phyloP scores from a whole-genome alignment of 176 grass and related monocot species.

The Puccinellia tenuiflora region DNA sequence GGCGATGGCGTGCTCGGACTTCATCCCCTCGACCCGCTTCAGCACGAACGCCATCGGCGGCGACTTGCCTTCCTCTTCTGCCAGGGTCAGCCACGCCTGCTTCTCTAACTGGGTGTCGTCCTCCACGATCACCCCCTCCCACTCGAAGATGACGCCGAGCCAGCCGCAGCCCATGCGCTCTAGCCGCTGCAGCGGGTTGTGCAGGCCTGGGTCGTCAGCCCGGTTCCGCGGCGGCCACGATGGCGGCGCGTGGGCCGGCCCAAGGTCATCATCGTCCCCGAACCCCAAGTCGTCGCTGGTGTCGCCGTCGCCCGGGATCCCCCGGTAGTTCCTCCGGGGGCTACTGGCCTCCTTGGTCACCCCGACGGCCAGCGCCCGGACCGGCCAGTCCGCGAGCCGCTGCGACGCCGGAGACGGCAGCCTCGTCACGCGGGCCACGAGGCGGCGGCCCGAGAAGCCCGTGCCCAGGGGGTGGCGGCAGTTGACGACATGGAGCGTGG shows the following conservation, averaged over 20 bases:
- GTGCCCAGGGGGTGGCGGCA: constrained; percentile 41
- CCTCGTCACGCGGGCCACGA: constrained; percentile 19
- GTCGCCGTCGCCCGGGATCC: constrained; percentile 46
- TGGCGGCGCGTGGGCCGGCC: neutral
- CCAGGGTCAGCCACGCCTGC: constrained; percentile 64
- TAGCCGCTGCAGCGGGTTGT: constrained; percentile 70
- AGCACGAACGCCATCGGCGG: constrained; percentile 57
- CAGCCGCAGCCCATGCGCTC: constrained; percentile 94
- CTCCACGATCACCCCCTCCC: constrained; percentile 87
- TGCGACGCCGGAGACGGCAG: neutral
- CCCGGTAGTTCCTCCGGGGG: constrained; percentile 37
- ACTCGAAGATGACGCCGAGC: constrained; percentile 88
- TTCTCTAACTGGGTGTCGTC: constrained; percentile 61
- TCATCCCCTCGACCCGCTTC: constrained; percentile 78
- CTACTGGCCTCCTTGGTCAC: constrained; percentile 52
- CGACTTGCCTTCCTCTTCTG: constrained; percentile 71
- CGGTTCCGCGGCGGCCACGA: constrained; percentile 69
- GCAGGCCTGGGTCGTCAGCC: constrained; percentile 66
- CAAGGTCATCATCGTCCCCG: neutral
- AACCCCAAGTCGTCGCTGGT: constrained; percentile 19
- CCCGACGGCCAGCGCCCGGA: constrained; percentile 52
- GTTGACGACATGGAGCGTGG: constrained; percentile 34
- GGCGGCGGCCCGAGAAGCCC: constrained; percentile 38
- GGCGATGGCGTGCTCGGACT: constrained; percentile 80
- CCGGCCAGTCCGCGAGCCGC: constrained; percentile 32